Evolutionary conservation across 176 grass and related monocot genomes (phyloP), one percentile per base, ranked within the genome.

Genomic region (Eleusine indica): DNA sequence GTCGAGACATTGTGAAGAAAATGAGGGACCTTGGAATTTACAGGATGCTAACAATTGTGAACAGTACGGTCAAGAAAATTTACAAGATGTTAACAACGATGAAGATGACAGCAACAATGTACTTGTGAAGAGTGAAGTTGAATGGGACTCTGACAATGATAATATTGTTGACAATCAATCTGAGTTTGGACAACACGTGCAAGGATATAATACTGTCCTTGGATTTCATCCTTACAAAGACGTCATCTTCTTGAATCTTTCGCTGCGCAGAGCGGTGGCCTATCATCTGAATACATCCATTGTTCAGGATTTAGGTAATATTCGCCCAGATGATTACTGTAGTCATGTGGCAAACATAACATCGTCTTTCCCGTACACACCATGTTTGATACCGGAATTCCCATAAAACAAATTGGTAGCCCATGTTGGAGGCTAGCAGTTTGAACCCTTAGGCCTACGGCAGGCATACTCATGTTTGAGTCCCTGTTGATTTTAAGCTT

Each of bases 191-290:
- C 22, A 49, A 21, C 3, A 2, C 13, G 22, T 73, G n/a, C 0
- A 1, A 49, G 13, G 13, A 47, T 4, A 7, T 46, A 14, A 22
- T 25, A 15, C 5, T 3, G 9, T 71, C 41, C 42, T 47, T 28
- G 70, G 70, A 30, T 73, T 49, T 73, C 44, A 73, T 49, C 44
- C 70, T 8, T 73, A 49, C 70, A 73, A 73, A 73, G 70, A 73
- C 6, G 6, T 49, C 4, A 21, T 73, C 70, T 73, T 73, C 70
- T 73, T 73, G 44, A 0, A 17, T 16, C 4, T 73, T 49, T 49
- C 70, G 1, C 43, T 51, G 13, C 11, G 47, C 1, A 73, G 44
- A 73, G 44, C 70, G 14, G 22, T 49, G 44, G 70, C 70, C 44
- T 73, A 49, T 73, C 44, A 73, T 49, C 44, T 73, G 70, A 49